A percentile compares a stretch with the other conserved stretches of the same genome.
Conservation (phyloP, 805 yeast genomes). For the Yarrowia hollandica region DNA sequence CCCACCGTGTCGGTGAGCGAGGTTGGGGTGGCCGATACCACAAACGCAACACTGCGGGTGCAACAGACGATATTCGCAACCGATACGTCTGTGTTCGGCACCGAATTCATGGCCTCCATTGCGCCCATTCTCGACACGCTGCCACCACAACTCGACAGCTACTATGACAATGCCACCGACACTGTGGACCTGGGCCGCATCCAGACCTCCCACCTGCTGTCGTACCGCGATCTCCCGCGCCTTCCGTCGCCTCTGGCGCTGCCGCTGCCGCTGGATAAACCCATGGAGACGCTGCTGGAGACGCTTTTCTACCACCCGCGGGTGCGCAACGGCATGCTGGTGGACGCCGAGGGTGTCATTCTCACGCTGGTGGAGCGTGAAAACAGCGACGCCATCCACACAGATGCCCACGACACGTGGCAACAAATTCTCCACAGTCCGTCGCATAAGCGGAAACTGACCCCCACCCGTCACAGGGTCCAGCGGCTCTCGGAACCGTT, state of each 20-base stretch:
- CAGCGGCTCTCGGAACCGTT: constrained; percentile 32
- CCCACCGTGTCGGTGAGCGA: constrained; percentile 31
- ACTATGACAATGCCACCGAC: constrained; percentile 20
- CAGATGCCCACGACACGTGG: background rate
- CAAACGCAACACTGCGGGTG: constrained; percentile 36
- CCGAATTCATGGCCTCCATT: constrained; percentile 3
- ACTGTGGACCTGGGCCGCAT: constrained; percentile 19
- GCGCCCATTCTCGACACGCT: constrained; percentile 11
- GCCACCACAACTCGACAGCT: constrained; percentile 6
- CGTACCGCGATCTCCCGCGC: constrained; percentile 16
- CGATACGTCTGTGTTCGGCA: constrained; percentile 12
- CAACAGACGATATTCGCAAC: constrained; percentile 43
- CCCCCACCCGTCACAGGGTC: constrained; percentile 36
- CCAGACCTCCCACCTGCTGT: constrained; percentile 20
- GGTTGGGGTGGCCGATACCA: constrained; percentile 29
- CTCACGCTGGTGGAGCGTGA: constrained; percentile 36
- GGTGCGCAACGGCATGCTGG: constrained; percentile 19
- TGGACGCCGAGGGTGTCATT: constrained; percentile 22
- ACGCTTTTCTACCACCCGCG: constrained; percentile 21
- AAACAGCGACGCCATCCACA: constrained; percentile 40
- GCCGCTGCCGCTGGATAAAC: background rate
- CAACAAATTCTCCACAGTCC: constrained; percentile 34
- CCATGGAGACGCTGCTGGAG: background rate
- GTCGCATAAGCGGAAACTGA: constrained; percentile 37
- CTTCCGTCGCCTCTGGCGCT: background rate